Evolutionary conservation across 176 grass and related monocot species (phyloP).

Genomic region (Olyra latifolia): DNA sequence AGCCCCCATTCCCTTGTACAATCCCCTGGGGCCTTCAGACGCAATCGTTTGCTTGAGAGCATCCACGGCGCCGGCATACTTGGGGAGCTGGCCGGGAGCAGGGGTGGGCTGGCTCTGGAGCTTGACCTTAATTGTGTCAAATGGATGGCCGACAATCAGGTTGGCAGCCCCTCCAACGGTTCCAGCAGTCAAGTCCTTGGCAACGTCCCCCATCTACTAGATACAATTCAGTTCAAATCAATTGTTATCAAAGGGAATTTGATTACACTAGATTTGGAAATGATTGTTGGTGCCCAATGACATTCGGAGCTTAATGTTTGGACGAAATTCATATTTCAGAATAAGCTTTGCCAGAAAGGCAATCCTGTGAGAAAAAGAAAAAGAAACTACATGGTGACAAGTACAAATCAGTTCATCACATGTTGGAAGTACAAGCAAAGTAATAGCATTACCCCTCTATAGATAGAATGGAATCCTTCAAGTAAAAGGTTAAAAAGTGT

Average conservation of each 20-base stretch:
- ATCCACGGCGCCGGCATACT: slow-evolving; percentile 78
- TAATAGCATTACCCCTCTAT: too few relatives aligned
- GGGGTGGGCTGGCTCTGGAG: slow-evolving; percentile 86
- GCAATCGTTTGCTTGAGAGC: slow-evolving; percentile 79
- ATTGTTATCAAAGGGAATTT: neutral
- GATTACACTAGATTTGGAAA: neutral
- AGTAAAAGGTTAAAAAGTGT: too few relatives aligned
- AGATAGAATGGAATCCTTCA: too few relatives aligned
- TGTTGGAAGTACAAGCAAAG: too few relatives aligned
- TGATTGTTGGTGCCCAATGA: neutral
- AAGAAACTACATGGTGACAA: neutral
- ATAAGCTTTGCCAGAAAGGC: neutral
- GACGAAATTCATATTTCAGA: neutral
- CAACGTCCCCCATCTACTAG: slow-evolving; percentile 67
- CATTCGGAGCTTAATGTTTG: neutral
- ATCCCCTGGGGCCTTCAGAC: slow-evolving; percentile 70
- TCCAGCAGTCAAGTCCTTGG: slow-evolving; percentile 78
- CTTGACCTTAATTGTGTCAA: slow-evolving; percentile 97
- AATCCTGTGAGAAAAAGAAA: neutral
- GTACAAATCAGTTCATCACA: neutral
- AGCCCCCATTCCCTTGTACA: slow-evolving; percentile 96
- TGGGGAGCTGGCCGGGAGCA: slow-evolving; percentile 66
- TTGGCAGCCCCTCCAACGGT: slow-evolving; percentile 75
- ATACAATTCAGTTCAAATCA: neutral
- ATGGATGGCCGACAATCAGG: slow-evolving; percentile 79